These are phyloP conservation scores for Didymosphaeria variabile DNA, from an alignment of 2,329 filamentous ascomycete species.

Conservation along the genomic window DNA sequence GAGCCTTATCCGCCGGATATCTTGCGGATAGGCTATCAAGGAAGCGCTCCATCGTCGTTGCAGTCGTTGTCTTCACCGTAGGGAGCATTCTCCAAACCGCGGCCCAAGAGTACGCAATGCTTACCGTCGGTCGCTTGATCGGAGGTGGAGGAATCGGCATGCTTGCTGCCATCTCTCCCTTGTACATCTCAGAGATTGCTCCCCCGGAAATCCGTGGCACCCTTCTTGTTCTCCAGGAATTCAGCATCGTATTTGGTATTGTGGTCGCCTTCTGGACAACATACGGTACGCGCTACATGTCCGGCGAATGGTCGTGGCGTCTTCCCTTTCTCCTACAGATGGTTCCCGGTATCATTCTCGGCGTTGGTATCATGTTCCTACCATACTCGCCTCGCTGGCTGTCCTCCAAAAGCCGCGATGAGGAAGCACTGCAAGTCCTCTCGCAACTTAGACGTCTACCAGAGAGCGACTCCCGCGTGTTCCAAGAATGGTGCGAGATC, in stretches of 20 bases:
- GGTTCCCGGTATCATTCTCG: conserved; percentile 51
- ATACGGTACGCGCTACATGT: conserved; percentile 59
- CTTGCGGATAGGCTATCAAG: conserved; percentile 63
- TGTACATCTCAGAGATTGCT: conserved; percentile 64
- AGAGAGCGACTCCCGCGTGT: conserved; percentile 58
- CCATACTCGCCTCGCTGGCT: conserved; percentile 67
- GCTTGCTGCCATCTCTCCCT: conserved; percentile 57
- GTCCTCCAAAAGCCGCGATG: conserved; percentile 52
- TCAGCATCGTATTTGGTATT: conserved; percentile 58
- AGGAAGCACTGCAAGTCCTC: conserved; percentile 60
- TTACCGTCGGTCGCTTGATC: conserved; percentile 60
- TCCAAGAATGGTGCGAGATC: conserved; percentile 63
- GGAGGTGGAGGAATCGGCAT: conserved; percentile 63
- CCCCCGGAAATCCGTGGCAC: conserved; percentile 60
- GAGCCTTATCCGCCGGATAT: conserved; percentile 52
- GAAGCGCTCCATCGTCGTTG: conserved; percentile 62
- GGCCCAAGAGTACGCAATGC: conserved; percentile 60
- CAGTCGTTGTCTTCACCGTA: conserved; percentile 61
- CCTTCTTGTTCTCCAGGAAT: conserved; percentile 59
- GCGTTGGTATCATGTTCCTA: conserved; percentile 56
- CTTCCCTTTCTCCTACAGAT: conserved; percentile 60
- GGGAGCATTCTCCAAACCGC: conserved; percentile 63
- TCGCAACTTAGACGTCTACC: conserved; percentile 61
- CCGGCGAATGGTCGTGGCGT: conserved; percentile 55
- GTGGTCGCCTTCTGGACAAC: conserved; percentile 65